Conservation (phyloP, 2,329 filamentous ascomycete species). For the Aaosphaeria arxii region DNA sequence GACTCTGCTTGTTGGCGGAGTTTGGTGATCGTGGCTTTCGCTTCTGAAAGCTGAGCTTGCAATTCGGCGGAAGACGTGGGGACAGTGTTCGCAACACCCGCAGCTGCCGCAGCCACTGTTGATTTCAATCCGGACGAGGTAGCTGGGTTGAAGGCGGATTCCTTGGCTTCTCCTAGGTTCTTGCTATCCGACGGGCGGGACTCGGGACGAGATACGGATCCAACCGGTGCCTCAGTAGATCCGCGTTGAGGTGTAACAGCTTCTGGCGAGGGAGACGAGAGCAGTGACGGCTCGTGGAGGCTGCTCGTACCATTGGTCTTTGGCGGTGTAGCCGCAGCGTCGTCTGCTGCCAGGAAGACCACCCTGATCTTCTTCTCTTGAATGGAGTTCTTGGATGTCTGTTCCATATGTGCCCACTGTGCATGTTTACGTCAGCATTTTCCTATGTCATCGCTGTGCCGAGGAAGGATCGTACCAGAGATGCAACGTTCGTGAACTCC, state of each 20-base stretch:
- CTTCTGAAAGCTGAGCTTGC: conserved; percentile 70
- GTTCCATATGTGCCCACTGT: conserved; percentile 74
- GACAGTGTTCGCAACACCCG: conserved; percentile 48
- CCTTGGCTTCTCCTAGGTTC: conserved; percentile 40
- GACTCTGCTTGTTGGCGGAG: conserved; percentile 62
- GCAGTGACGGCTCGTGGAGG: conserved; percentile 14
- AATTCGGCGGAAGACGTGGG: conserved; percentile 59
- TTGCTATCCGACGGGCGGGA: conserved; percentile 39
- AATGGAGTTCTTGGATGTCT: conserved; percentile 71
- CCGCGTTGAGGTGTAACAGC: conserved; percentile 46
- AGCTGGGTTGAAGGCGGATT: conserved; percentile 41
- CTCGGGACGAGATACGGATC: conserved; percentile 38
- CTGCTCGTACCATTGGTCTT: conserved; percentile 33
- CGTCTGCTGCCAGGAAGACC: conserved; percentile 69
- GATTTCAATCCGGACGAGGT: conserved; percentile 32
- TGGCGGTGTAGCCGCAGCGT: conserved; percentile 31
- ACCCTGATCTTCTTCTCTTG: conserved; percentile 97
- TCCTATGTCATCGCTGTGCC: conserved; percentile 1
- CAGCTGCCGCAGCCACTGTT: conserved; percentile 44
- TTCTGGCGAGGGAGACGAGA: conserved; percentile 57
- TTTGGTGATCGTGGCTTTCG: conserved; percentile 68
- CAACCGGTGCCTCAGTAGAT: conserved; percentile 25
- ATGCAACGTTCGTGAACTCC: conserved; percentile 75
- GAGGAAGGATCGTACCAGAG: conserved; percentile 63
- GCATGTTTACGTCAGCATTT: conserved; percentile 10